Evolutionary conservation across 2,329 filamentous ascomycete species (phyloP).

Genomic region (Thelonectria discophora): DNA sequence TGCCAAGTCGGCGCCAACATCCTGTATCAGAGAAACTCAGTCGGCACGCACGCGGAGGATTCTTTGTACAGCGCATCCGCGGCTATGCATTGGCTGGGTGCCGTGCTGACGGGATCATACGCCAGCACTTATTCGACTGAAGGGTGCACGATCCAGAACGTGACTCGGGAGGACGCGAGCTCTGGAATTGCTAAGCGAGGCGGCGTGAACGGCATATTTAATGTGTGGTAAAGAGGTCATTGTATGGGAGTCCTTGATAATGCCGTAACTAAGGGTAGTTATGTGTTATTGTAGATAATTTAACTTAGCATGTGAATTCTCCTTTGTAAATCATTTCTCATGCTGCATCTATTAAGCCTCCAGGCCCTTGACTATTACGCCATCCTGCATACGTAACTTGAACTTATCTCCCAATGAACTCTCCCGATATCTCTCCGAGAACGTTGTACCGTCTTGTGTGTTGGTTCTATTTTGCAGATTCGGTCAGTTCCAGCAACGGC

Average conservation of each 20-base stretch:
- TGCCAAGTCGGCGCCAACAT: constrained; percentile 36
- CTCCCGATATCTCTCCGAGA: neutral
- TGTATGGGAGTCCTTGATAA: too few relatives aligned
- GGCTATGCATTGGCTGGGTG: constrained; percentile 28
- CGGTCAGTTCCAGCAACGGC: constrained; percentile 56
- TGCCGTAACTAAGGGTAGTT: too few relatives aligned
- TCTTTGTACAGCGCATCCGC: constrained; percentile 9
- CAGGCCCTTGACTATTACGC: too few relatives aligned
- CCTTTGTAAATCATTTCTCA: too few relatives aligned
- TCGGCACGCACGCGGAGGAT: constrained; percentile 30
- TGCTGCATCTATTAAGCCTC: too few relatives aligned
- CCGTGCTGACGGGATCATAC: constrained; percentile 29
- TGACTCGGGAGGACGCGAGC: constrained; percentile 30
- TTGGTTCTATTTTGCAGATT: constrained; percentile 51
- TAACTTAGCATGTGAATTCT: too few relatives aligned
- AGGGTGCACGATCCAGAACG: constrained; percentile 36
- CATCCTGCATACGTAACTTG: too few relatives aligned
- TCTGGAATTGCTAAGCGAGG: constrained; percentile 20
- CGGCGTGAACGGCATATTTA: constrained; percentile 21
- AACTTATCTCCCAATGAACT: too few relatives aligned
- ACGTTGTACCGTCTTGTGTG: constrained; percentile 49
- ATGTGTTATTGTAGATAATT: too few relatives aligned
- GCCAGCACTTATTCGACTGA: constrained; percentile 20
- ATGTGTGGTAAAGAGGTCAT: constrained; percentile 29
- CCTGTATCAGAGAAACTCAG: constrained; percentile 35